phyloP scores from a whole-genome alignment of 805 yeast species.

The Ogataea trehalophila region DNA sequence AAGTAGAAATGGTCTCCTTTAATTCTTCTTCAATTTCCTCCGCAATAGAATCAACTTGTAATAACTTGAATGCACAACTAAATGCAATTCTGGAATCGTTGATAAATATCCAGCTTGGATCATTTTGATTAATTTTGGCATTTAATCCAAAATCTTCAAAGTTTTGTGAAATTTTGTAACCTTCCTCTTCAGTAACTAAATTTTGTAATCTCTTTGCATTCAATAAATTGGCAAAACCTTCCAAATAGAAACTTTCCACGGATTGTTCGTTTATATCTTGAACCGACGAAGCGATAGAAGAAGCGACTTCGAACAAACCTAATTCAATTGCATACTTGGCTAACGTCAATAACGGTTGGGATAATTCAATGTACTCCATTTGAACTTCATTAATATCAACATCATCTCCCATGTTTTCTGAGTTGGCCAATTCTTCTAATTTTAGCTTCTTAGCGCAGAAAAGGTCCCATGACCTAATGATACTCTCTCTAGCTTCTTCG shows the following conservation, averaged over 20 bases:
- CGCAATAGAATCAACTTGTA: conserved; percentile 35
- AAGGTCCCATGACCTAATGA: conserved; percentile 66
- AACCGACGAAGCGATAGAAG: conserved; percentile 57
- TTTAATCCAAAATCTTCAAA: conserved; percentile 36
- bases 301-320: conserved; percentile 62
- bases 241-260: conserved; percentile 76
- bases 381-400: conserved; percentile 39
- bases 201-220: conserved; percentile 35
- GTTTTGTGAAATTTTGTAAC: conserved; percentile 29
- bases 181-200: conserved; percentile 10
- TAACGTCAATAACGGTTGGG: conserved; percentile 70
- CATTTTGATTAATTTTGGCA: conserved; percentile 19
- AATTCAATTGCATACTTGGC: conserved; percentile 75
- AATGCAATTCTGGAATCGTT: conserved; percentile 41
- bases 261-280: conserved; percentile 82
- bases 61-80: conserved; percentile 29
- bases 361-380: conserved; percentile 55
- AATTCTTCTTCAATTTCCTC: conserved; percentile 53
- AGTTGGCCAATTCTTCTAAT: conserved; percentile 39
- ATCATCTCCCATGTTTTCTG: conserved; percentile 20
- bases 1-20: conserved; percentile 43
- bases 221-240: conserved; percentile 68
- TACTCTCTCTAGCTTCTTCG: conserved; percentile 68
- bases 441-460: conserved; percentile 47
- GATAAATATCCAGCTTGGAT: conserved; percentile 28